These are phyloP conservation scores for Colletotrichum tropicicola DNA, from an alignment of 2,329 filamentous ascomycete species.

Conservation along the genomic window DNA sequence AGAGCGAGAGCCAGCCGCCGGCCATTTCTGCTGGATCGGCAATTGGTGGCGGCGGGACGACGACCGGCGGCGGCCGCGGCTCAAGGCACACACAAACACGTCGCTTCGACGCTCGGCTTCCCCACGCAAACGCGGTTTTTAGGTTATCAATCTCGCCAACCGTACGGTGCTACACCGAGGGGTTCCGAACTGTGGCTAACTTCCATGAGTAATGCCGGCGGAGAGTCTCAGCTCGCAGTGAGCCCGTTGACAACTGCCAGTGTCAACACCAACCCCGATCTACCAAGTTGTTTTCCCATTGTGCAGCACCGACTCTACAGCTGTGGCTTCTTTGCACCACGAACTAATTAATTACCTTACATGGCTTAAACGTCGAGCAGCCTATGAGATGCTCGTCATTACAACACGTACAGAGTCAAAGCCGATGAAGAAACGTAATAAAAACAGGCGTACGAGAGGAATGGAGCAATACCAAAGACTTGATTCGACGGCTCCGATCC, in stretches of 20 bases:
- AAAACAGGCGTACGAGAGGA: background rate
- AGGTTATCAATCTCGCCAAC: slow-evolving; percentile 11
- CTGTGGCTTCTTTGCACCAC: background rate
- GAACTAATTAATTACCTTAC: too few species aligned
- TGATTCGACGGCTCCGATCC: background rate
- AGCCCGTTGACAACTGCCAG: background rate
- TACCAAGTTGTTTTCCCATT: too few species aligned
- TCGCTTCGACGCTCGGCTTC: background rate
- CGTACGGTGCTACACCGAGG: slow-evolving; percentile 16
- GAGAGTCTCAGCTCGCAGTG: background rate
- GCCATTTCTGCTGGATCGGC: slow-evolving; percentile 15
- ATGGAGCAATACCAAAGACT: background rate
- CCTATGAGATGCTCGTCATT: background rate
- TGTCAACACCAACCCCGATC: background rate
- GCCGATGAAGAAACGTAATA: background rate
- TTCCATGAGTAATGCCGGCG: background rate
- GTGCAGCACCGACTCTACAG: too few species aligned
- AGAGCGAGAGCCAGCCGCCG: background rate
- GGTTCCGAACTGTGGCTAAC: background rate
- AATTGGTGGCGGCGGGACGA: slow-evolving; percentile 6
- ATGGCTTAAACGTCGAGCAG: background rate
- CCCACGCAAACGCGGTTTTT: background rate
- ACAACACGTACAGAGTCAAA: background rate
- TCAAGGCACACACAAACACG: background rate
- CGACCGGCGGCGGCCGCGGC: background rate